Evolutionary conservation across 768 basidiomycete genomes (phyloP), one percentile per base, ranked within the genome.

Genomic region (Lyophyllum atratum): DNA sequence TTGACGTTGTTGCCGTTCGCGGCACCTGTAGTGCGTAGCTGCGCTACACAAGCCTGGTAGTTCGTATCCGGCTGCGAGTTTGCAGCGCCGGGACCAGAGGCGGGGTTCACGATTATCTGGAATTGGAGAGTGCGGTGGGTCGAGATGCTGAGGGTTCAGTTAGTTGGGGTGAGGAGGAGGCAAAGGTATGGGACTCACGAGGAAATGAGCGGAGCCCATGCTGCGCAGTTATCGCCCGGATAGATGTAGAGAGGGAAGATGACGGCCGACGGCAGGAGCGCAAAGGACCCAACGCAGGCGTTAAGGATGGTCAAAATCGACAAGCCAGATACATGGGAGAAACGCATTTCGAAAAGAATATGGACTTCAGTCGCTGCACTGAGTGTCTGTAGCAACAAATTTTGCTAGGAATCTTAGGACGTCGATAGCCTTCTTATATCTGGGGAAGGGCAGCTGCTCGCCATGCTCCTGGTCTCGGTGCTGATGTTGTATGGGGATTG

Each of bases 181-280:
- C 29, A 15, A 19, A n/a, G 21, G 4, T n/a, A 24, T 25, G 15
- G 4, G 26, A 57, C 60, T 55, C 44, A 72, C 69, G 64, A 59
- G 8, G 65, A 61, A 26, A 68, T 52, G 4, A 73, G 60, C 1
- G 70, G 60, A 4, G 60, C 24, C 72, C 72, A 74, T 11, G 26
- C 55, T 15, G 61, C 51, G 49, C 72, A 71, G 28, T 55, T 49
- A 15, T 58, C 55, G 1, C 57, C 64, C 3, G 72, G 73, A 34
- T 66, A 70, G 49, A 72, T 66, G 59, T 74, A 74, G 2, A 73
- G 57, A 34, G 72, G 73, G 17, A 73, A 67, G 19, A 74, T 63
- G 37, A 68, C 58, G 25, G 66, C 71, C 6, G 67, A 67, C 17
- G 66, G 57, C 1, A 66, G 45, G 11, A 65, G 54, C 1, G 65